phyloP scores from a whole-genome alignment of 108 stramenopile species.

The Epipyxis sp. region DNA sequence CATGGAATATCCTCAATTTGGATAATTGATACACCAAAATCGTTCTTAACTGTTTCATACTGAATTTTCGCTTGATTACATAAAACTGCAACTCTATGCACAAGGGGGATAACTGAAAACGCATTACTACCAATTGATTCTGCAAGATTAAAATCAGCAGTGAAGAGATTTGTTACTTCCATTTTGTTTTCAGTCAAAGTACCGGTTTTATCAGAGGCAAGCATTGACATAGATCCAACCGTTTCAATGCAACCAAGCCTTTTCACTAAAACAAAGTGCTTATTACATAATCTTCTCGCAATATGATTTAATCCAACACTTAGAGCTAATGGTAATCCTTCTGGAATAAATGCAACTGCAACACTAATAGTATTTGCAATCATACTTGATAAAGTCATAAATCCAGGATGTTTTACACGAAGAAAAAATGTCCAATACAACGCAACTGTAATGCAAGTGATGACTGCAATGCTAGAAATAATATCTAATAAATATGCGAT shows the following conservation, averaged over 20 bases:
- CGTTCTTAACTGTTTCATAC: too few species aligned
- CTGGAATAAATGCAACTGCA: constrained; percentile 32
- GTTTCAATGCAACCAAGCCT: constrained; percentile 64
- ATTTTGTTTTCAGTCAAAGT: constrained; percentile 67
- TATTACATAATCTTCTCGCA: too few species aligned
- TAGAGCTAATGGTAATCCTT: constrained; percentile 31
- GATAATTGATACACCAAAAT: too few species aligned
- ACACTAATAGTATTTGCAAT: constrained; percentile 30
- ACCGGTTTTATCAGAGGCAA: constrained; percentile 68
- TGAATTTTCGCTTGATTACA: too few species aligned
- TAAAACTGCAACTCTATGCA: too few species aligned
- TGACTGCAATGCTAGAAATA: neutral
- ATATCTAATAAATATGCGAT: neutral
- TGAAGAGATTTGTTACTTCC: constrained; percentile 57
- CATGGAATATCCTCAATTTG: neutral
- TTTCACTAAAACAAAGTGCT: constrained; percentile 59
- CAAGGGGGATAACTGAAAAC: too few species aligned
- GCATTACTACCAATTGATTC: too few species aligned
- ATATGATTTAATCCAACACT: too few species aligned
- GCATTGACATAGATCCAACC: constrained; percentile 55
- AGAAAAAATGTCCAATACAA: neutral
- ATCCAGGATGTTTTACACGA: neutral
- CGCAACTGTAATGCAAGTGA: neutral
- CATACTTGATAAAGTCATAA: constrained; percentile 15
- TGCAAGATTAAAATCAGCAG: too few species aligned